Percentiles rank a stretch among this genome's conserved stretches.
Evolutionary conservation across 148 eudicot genomes (phyloP).

Genomic region (Rhododendron williamsianum): DNA sequence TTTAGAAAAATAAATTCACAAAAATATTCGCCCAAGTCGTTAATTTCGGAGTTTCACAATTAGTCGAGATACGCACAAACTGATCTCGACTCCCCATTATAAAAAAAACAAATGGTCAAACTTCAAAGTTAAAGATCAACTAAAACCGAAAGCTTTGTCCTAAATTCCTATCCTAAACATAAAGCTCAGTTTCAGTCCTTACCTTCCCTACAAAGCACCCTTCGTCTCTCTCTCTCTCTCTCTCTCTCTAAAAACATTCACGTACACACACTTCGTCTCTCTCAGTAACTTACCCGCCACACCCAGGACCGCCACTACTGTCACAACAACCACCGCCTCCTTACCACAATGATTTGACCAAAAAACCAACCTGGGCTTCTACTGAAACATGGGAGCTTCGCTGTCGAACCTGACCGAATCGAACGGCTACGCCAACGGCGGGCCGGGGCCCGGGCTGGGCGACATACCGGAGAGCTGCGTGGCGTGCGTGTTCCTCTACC

Average conservation of each 20-base stretch:
- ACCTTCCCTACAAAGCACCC: not conserved
- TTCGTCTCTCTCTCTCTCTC: not conserved
- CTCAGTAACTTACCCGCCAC: not conserved
- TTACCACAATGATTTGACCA: not conserved
- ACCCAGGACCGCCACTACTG: not conserved
- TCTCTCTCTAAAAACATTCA: not conserved
- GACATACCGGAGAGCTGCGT: slow-evolving; percentile 96
- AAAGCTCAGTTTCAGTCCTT: not conserved
- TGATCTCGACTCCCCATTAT: too few species aligned
- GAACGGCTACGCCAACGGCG: slow-evolving; percentile 18
- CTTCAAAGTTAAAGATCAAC: not conserved
- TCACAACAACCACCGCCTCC: not conserved
- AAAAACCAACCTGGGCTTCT: not conserved
- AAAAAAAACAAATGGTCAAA: too few species aligned
- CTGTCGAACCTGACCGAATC: slow-evolving; percentile 18
- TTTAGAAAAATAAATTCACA: too few species aligned
- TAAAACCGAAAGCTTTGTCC: not conserved
- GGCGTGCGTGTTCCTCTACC: slow-evolving; percentile 69
- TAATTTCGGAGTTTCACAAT: too few species aligned
- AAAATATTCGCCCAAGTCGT: too few species aligned
- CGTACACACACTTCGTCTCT: not conserved
- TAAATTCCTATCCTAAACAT: not conserved
- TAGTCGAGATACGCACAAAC: too few species aligned
- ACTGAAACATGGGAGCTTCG: slow-evolving; percentile 14
- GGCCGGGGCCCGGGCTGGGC: slow-evolving; percentile 56